Evolutionary conservation across 2,329 filamentous ascomycete genomes (phyloP), one percentile per base, ranked within the genome.

Genomic region (Xylariomycetidae sp.): DNA sequence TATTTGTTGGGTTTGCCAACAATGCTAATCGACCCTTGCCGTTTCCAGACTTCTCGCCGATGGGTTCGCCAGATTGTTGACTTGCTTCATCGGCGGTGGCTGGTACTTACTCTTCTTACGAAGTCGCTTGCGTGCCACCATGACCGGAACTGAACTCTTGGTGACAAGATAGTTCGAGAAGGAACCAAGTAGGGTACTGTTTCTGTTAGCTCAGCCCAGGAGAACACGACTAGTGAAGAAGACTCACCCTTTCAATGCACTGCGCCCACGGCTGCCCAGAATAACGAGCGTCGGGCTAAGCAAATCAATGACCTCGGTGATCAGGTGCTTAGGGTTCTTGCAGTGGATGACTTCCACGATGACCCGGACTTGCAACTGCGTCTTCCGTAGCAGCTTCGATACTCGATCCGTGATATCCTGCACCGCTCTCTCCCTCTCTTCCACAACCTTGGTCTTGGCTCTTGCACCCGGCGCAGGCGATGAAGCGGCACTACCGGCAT

Each of bases 151-250:
- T 3, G 87, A 94, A 44, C 88, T 94, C 66, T 97, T 97, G 23
- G 88, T 94, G 19, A 98, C 89, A 6, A 98, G 72, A 54, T 98
- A 98, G 57, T 97, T 97, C 40, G 87, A 94, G 62, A 98, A 97
- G 0, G 89, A 96, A 16, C 92, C 92, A 18, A 98, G 74, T 40
- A 98, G 82, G 15, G 96, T 90, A 23, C n/a, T 23, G n/a, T 23
- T 23, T 8, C n/a, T 23, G n/a, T 23, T 23, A 23, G 8, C n/a
- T 23, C n/a, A n/a, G n/a, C n/a, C 20, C 20, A 23, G 20, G n/a
- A 23, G 8, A 8, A 8, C 20, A 23, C 20, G 8, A 23, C 8
- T 23, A 23, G n/a, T n/a, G n/a, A 23, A 23, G n/a, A 23, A 23
- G n/a, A 66, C 82, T 66, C 70, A 90, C 87, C 88, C 90, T 62